Base-by-base conservation (phyloP, 2,329 filamentous ascomycete species). In the Microdochium paspali region DNA sequence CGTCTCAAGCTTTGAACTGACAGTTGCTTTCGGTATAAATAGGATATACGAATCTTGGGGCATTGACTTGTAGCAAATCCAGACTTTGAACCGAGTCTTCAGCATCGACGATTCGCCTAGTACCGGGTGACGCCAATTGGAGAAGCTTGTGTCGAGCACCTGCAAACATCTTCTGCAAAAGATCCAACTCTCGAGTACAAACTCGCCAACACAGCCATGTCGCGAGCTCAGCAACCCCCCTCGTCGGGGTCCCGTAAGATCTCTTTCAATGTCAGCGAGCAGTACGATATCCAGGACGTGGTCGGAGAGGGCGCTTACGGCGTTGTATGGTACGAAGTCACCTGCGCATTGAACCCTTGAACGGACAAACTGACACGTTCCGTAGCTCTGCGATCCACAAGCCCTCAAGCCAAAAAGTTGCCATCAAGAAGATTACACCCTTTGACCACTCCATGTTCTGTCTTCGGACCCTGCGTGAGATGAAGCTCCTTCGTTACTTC, bases 361-460 rank as follows among this genome's bases (percentile, higher is more conserved):
- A n/a, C 6, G 10, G 15, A n/a, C n/a, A 7, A 18, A 40, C 23
- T 24, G 28, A 53, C 23, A 31, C 51, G 7, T 48, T 43, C 18
- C 24, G 31, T 45, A 95, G 90, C 73, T 98, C 93, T 51, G 93
- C 93, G 49, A 84, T 97, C 57, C 93, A 98, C 76, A 97, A 97
- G 73, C 93, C 93, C 21, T 97, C 93, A 0, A 85, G 90, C 53
- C 93, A 98, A 70, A 97, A 97, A 72, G 93, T 98, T 51, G 93
- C 93, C 51, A 98, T 98, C 77, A 98, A 98, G 79, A 98, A 98
- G 80, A 98, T 98, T 61, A 97, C 90, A 0, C 93, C 93, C 5
- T 98, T 98, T 69, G 93, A 98, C 63, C 93, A 97, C 67, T 95
- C 90, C 65, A 96, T 96, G 90, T 96, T 96, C 77, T 96, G 91